Conservation (phyloP, 1,139 yeast genomes). For the Candida buenavistaensis region DNA sequence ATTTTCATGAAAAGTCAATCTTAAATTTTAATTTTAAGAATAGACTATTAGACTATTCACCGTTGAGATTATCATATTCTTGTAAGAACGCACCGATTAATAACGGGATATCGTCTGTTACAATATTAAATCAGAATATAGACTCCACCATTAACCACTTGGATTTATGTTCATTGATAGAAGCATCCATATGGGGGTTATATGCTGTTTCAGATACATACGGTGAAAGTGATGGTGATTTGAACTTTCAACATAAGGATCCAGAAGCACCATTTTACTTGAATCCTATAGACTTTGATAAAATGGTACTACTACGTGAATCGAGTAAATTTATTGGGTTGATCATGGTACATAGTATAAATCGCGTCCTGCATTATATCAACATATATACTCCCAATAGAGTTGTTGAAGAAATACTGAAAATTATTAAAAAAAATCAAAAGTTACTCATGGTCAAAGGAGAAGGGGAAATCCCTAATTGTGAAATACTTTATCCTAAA, state of each 20-base stretch:
- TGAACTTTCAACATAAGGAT: neutral
- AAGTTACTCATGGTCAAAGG: slow-evolving; percentile 61
- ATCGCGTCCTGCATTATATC: slow-evolving; percentile 35
- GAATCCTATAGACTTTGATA: slow-evolving; percentile 4
- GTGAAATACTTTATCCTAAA: slow-evolving; percentile 32
- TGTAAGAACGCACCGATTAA: slow-evolving; percentile 3
- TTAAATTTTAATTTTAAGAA: slow-evolving; percentile 42
- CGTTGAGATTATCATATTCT: slow-evolving; percentile 47
- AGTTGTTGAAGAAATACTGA: slow-evolving; percentile 11
- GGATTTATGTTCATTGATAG: slow-evolving; percentile 48
- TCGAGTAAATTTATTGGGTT: slow-evolving; percentile 36
- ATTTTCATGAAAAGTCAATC: slow-evolving; percentile 47
- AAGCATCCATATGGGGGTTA: slow-evolving; percentile 55
- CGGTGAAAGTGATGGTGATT: neutral
- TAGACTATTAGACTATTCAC: slow-evolving; percentile 50
- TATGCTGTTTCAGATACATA: slow-evolving; percentile 17
- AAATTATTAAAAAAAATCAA: slow-evolving; percentile 24
- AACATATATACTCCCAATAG: slow-evolving; percentile 60
- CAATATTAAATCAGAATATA: slow-evolving; percentile 35
- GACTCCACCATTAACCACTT: slow-evolving; percentile 25
- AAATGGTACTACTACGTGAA: neutral
- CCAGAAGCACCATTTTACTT: slow-evolving; percentile 6
- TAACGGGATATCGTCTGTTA: slow-evolving; percentile 37
- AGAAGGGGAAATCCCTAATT: slow-evolving; percentile 51
- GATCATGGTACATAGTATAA: slow-evolving; percentile 64